Percentiles rank a stretch among this genome's conserved stretches.
Evolutionary conservation across 495 filamentous ascomycete genomes (phyloP).

Genomic region (Neurospora sp.): DNA sequence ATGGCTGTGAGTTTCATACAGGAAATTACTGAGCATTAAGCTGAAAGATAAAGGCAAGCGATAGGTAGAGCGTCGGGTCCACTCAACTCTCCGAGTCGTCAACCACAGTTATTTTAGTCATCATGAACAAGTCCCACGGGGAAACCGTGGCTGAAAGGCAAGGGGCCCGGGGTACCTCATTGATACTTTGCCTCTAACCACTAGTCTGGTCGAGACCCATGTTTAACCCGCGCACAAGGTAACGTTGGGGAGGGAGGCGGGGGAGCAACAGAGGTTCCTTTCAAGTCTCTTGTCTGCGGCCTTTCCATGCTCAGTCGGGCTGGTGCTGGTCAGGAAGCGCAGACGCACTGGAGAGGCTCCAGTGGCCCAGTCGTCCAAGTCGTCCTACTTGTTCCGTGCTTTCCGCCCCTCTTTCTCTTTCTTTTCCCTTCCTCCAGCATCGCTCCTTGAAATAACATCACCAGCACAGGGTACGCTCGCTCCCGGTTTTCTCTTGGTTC

Average conservation of each 20-base stretch:
- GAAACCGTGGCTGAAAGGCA: background rate
- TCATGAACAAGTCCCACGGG: background rate
- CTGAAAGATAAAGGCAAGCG: background rate
- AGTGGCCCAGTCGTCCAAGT: conserved; percentile 4
- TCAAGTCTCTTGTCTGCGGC: background rate
- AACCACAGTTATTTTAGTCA: background rate
- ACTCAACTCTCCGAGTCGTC: background rate
- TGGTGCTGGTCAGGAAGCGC: background rate
- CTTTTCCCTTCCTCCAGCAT: conserved; percentile 12
- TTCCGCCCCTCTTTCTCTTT: conserved; percentile 17
- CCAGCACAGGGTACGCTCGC: conserved; percentile 2
- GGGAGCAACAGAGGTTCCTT: background rate
- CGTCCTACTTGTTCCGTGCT: conserved; percentile 18
- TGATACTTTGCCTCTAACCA: background rate
- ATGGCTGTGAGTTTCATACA: background rate
- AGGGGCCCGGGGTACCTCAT: background rate
- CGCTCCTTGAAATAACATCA: conserved; percentile 8
- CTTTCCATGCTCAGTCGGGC: background rate
- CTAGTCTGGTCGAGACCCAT: background rate
- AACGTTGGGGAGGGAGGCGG: background rate
- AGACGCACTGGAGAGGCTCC: background rate
- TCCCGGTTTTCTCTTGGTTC: background rate
- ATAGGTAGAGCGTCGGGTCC: background rate
- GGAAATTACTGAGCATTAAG: background rate
- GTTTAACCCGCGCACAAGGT: no score